phyloP scores from a whole-genome alignment of 106 monocot genomes.

The Dendrobium nobile region DNA sequence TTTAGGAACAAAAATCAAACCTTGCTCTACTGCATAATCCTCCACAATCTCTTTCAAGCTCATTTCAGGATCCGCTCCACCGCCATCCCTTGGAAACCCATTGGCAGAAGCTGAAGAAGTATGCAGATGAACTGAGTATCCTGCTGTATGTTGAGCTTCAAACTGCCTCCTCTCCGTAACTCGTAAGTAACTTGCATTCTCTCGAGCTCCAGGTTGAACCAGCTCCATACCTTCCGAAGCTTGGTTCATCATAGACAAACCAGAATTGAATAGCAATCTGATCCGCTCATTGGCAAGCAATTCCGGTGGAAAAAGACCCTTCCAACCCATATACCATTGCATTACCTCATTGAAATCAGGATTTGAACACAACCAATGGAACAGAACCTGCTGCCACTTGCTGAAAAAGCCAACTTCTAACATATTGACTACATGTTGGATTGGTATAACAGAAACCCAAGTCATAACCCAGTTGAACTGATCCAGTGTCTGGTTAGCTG shows the following conservation, averaged over 20 bases:
- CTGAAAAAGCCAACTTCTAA: conserved; percentile 78
- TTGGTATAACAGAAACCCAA: conserved; percentile 71
- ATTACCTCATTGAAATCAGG: conserved; percentile 79
- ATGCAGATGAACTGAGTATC: conserved; percentile 26
- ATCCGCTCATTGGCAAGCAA: conserved; percentile 81
- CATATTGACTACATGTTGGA: conserved; percentile 73
- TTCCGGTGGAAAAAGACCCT: conserved; percentile 68
- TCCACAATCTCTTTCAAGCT: conserved; percentile 78
- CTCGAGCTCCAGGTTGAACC: conserved; percentile 63
- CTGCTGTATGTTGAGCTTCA: conserved; percentile 55
- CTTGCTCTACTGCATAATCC: conserved; percentile 70
- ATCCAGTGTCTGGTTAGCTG: conserved; percentile 67
- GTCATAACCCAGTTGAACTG: conserved; percentile 88
- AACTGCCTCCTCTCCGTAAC: conserved; percentile 75
- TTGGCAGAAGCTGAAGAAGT: conserved; percentile 21
- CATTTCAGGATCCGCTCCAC: conserved; percentile 28
- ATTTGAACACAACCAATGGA: conserved; percentile 75
- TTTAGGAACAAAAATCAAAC: conserved; percentile 69
- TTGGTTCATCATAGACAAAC: conserved; percentile 91
- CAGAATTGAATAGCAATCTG: conserved; percentile 33
- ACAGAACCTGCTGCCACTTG: conserved; percentile 86
- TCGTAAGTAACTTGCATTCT: conserved; percentile 66
- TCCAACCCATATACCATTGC: conserved; percentile 91
- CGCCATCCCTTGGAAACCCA: conserved; percentile 22
- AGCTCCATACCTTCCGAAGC: conserved; percentile 75